A percentile compares a stretch with the other conserved stretches of the same genome.
phyloP scores from a whole-genome alignment of 2,329 filamentous ascomycete genomes.

The Trichoderma simmonsii region DNA sequence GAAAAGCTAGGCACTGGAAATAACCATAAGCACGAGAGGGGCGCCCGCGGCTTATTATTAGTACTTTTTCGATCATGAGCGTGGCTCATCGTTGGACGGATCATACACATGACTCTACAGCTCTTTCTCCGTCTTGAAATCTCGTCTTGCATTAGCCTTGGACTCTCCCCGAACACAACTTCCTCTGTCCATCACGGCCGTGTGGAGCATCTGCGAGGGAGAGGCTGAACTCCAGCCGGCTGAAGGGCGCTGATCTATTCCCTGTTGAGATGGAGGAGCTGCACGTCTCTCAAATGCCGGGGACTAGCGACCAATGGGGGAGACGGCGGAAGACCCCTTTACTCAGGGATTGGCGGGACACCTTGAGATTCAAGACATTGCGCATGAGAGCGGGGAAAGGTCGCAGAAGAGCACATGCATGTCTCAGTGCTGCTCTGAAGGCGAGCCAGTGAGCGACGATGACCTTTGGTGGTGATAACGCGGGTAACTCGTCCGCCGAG shows the following conservation, averaged over 20 bases:
- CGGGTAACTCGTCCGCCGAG: neutral
- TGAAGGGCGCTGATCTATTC: constrained; percentile 18
- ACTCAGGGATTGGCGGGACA: constrained; percentile 3
- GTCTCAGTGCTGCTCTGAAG: constrained; percentile 4
- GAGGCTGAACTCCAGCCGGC: constrained; percentile 14
- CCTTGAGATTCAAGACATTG: constrained; percentile 10
- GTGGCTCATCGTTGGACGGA: constrained; percentile 6
- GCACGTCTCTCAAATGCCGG: constrained; percentile 15
- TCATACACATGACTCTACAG: neutral
- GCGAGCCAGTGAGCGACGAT: constrained; percentile 7
- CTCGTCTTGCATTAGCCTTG: neutral
- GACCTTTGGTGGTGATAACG: neutral
- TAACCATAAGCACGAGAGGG: constrained; percentile 6
- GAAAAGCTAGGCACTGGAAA: neutral
- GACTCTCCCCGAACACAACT: neutral
- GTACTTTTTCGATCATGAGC: constrained; percentile 11
- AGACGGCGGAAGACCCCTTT: neutral
- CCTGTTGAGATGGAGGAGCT: constrained; percentile 6
- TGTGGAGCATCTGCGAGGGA: neutral
- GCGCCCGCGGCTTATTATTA: constrained; percentile 17
- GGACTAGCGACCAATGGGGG: constrained; percentile 8
- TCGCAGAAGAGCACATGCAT: constrained; percentile 8
- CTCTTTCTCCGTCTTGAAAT: neutral
- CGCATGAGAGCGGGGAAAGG: constrained; percentile 2
- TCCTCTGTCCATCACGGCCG: neutral